Conservation (phyloP, 208 protist species). For the Acanthamoeba sp. region DNA sequence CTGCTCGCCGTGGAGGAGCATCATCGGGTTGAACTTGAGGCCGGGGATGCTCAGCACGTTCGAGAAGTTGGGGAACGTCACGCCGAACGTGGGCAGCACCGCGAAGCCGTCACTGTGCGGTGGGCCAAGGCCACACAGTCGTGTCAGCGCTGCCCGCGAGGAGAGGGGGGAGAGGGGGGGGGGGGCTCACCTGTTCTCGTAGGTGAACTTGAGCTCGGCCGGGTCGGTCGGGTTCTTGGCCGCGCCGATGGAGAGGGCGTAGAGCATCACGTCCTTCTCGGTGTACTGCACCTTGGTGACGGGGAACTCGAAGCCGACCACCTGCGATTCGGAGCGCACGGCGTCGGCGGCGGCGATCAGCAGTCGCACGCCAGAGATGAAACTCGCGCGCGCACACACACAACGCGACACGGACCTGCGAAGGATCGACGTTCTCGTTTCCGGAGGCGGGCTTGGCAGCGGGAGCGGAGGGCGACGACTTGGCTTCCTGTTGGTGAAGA, state of each 20-base stretch:
- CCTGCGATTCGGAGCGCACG: too few relatives aligned
- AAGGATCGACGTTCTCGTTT: constrained; percentile 46
- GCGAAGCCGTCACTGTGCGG: constrained; percentile 9
- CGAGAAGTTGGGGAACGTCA: constrained; percentile 76
- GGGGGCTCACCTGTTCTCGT: constrained; percentile 44
- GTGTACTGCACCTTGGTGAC: constrained; percentile 41
- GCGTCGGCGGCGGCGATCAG: too few relatives aligned
- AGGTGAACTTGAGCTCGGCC: constrained; percentile 65
- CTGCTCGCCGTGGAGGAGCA: constrained; percentile 87
- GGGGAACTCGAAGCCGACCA: constrained; percentile 35
- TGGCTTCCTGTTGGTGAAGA: neutral
- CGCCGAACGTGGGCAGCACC: constrained; percentile 78
- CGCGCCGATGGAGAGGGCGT: constrained; percentile 77
- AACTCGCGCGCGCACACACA: neutral
- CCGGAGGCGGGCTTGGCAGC: neutral
- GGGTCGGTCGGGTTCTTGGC: constrained; percentile 8
- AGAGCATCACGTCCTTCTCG: constrained; percentile 74
- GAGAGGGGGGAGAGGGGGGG: neutral
- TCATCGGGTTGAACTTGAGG: constrained; percentile 82
- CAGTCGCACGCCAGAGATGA: neutral
- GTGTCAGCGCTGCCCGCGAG: neutral
- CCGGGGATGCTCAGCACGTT: constrained; percentile 76
- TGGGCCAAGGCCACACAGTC: neutral
- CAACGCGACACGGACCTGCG: neutral
- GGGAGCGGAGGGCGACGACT: neutral